Evolutionary conservation across 768 basidiomycete species (phyloP), one percentile per base, ranked within the genome.

Genomic region (Daedaleopsis nitida): DNA sequence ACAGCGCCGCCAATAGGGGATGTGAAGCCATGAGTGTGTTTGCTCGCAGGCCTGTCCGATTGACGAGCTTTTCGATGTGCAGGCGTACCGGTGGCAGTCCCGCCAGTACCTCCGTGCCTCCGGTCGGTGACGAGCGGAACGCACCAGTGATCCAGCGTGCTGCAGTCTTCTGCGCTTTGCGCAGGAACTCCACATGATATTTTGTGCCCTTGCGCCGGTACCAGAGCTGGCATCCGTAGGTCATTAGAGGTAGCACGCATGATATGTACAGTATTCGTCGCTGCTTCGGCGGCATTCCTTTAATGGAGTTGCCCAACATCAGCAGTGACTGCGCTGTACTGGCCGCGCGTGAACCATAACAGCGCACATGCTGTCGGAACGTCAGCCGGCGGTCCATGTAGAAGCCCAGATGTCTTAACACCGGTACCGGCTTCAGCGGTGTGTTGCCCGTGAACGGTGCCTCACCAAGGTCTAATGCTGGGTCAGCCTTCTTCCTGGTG

Each of bases 181-280:
- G 59, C 19, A 69, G 48, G 35, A 35, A 52, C 1, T 47, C 35
- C 3, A 52, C 4, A 17, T 44, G 45, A 48, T 48, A 60, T 49
- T 63, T 57, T 3, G 48, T 24, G 9, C 60, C 52, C 19, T 54
- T 55, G 49, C 60, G 58, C 12, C 51, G 17, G 11, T 66, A 69
- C 68, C 68, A 69, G 3, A 69, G 59, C 32, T 62, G 60, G 2
- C 57, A 57, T 3, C 68, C 65, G 34, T 65, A 68, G 11, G 51
- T 49, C 58, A 68, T n/a, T n/a, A n/a, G n/a, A n/a, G n/a, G n/a
- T n/a, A n/a, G n/a, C n/a, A n/a, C n/a, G n/a, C n/a, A n/a, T 59
- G 58, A 39, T 47, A 65, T 58, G 47, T 66, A 69, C 9, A 69
- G 56, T 21, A 44, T 51, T 19, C 67, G 14, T 47, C 62, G 59